phyloP scores from a whole-genome alignment of 2,329 filamentous ascomycete genomes.

The Colletotrichum lindemuthianum region DNA sequence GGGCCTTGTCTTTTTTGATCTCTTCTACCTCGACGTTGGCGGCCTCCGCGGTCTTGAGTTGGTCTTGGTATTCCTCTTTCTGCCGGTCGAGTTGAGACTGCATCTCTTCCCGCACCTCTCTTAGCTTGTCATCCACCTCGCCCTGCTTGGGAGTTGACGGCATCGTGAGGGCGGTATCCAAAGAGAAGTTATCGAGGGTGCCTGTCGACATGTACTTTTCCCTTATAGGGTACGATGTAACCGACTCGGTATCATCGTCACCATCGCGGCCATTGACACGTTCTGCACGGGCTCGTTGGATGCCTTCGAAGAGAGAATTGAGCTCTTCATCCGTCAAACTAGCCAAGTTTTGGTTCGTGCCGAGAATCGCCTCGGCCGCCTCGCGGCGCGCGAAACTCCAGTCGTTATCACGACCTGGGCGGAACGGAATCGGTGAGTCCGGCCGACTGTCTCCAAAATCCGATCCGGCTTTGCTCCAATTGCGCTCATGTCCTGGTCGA shows the following conservation, averaged over 20 bases:
- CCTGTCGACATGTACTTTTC: slow-evolving; percentile 97
- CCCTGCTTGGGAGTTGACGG: slow-evolving; percentile 87
- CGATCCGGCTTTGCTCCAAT: slow-evolving; percentile 80
- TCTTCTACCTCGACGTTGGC: slow-evolving; percentile 84
- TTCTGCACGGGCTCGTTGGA: slow-evolving; percentile 85
- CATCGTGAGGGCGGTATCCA: slow-evolving; percentile 94
- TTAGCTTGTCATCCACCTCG: slow-evolving; percentile 80
- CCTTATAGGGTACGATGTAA: slow-evolving; percentile 84
- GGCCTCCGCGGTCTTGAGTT: slow-evolving; percentile 78
- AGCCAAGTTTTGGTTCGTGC: slow-evolving; percentile 90
- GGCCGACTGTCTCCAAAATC: slow-evolving; percentile 82
- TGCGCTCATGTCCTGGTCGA: slow-evolving; percentile 78
- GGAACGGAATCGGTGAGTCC: slow-evolving; percentile 79
- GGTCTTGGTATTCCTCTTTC: slow-evolving; percentile 83
- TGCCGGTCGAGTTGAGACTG: slow-evolving; percentile 84
- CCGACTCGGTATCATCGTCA: slow-evolving; percentile 90
- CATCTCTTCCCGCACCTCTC: slow-evolving; percentile 82
- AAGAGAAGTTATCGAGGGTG: slow-evolving; percentile 93
- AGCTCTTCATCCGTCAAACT: slow-evolving; percentile 93
- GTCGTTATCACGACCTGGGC: slow-evolving; percentile 82
- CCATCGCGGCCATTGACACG: slow-evolving; percentile 78
- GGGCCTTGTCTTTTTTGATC: slow-evolving; percentile 81
- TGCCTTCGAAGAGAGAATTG: slow-evolving; percentile 91
- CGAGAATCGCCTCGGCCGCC: slow-evolving; percentile 90
- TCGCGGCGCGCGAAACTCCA: slow-evolving; percentile 95